Conservation (phyloP, 345 rosid genomes). For the Brassica nigra region DNA sequence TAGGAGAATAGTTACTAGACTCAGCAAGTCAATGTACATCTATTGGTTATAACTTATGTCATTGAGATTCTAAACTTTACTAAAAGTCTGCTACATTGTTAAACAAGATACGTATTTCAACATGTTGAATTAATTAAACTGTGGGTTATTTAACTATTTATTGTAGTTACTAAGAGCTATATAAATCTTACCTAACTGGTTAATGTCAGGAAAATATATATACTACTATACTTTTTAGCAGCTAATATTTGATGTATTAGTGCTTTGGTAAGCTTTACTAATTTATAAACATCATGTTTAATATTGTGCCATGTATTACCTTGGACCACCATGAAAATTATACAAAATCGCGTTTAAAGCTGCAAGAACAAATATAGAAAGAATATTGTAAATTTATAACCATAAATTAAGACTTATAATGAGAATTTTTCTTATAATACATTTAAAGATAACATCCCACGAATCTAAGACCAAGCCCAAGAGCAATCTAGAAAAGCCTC, state of each 20-base stretch:
- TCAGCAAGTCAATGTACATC: constrained; percentile 16
- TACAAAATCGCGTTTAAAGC: constrained; percentile 37
- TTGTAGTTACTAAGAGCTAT: background rate
- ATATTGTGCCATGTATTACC: constrained; percentile 40
- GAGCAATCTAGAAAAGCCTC: constrained; percentile 38
- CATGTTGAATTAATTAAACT: background rate
- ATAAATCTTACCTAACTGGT: constrained; percentile 19
- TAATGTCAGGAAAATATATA: background rate
- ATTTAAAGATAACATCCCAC: constrained; percentile 42
- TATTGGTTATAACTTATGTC: constrained; percentile 14
- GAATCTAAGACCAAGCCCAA: constrained; percentile 48
- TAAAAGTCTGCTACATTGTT: background rate
- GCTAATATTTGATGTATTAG: background rate
- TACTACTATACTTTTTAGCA: background rate
- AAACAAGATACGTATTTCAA: background rate
- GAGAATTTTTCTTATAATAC: constrained; percentile 5
- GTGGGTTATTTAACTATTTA: background rate
- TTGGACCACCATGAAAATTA: constrained; percentile 44
- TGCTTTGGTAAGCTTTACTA: constrained; percentile 10
- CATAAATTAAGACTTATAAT: background rate
- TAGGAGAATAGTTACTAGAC: constrained; percentile 17
- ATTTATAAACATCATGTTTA: constrained; percentile 19
- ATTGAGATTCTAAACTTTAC: constrained; percentile 13
- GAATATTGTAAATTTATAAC: constrained; percentile 9
- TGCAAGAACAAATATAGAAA: constrained; percentile 26